A percentile compares a stretch with the other conserved stretches of the same genome.
These are phyloP conservation scores for Malassezia equina DNA, from an alignment of 1,284 basidiomycete species.

Conservation along the genomic window DNA sequence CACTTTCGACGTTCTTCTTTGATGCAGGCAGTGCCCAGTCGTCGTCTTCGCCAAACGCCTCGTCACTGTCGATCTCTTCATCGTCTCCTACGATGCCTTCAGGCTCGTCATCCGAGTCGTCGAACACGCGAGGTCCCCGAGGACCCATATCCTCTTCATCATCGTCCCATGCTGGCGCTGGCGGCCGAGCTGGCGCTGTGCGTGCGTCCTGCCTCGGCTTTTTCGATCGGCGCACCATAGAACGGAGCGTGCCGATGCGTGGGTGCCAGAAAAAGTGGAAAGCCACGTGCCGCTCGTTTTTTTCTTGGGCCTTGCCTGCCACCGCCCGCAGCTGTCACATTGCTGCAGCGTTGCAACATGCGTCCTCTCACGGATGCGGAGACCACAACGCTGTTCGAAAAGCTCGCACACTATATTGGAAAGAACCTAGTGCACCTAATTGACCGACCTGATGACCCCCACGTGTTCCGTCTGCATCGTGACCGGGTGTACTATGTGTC, in stretches of 20 bases:
- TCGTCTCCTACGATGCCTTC: slow-evolving; percentile 31
- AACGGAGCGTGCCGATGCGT: neutral
- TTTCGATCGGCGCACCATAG: neutral
- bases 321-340: neutral
- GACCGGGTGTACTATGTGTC: slow-evolving; percentile 46
- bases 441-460: slow-evolving; percentile 40
- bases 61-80: slow-evolving; percentile 44
- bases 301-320: neutral
- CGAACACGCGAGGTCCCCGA: slow-evolving; percentile 27
- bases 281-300: neutral
- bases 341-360: slow-evolving; percentile 44
- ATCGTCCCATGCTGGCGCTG: neutral
- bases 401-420: slow-evolving; percentile 82
- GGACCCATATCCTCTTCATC: slow-evolving; percentile 6
- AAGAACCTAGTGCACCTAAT: slow-evolving; percentile 67
- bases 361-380: slow-evolving; percentile 48
- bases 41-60: slow-evolving; percentile 44
- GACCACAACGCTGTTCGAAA: slow-evolving; percentile 63
- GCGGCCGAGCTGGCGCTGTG: neutral
- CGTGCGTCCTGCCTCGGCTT: neutral
- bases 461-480: slow-evolving; percentile 49
- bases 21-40: slow-evolving; percentile 20
- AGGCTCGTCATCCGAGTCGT: slow-evolving; percentile 32
- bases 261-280: neutral
- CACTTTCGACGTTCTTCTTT: slow-evolving; percentile 7